Conservation (phyloP, 2,329 filamentous ascomycete species). For the Thelonectria discophora region DNA sequence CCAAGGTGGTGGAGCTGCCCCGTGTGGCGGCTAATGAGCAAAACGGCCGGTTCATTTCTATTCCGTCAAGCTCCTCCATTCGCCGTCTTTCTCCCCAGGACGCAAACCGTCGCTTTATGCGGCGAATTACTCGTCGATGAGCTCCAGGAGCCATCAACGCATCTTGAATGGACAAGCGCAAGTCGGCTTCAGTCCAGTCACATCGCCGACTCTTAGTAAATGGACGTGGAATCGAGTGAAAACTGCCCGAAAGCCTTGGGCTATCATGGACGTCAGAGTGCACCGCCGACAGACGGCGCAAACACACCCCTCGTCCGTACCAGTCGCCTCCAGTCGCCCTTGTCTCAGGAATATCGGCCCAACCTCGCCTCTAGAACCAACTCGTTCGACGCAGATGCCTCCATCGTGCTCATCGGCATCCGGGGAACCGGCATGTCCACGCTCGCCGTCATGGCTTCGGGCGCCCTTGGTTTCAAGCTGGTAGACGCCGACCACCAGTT, state of each 20-base stretch:
- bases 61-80: not conserved
- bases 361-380: not conserved
- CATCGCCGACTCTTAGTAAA: constrained; percentile 5
- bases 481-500: constrained; percentile 69
- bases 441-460: constrained; percentile 65
- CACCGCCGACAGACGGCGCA: not conserved
- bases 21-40: not conserved
- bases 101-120: not conserved
- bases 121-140: not conserved
- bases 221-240: not conserved
- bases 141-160: not conserved
- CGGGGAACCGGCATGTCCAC: constrained; percentile 71
- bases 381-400: constrained; percentile 14
- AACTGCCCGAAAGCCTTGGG: not conserved
- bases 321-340: constrained; percentile 7
- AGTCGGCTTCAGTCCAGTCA: not conserved
- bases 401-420: constrained; percentile 45
- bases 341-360: constrained; percentile 5
- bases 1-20: too few relatives aligned
- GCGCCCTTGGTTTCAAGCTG: constrained; percentile 58
- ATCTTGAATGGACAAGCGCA: not conserved
- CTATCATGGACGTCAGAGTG: not conserved
- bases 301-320: constrained; percentile 3
- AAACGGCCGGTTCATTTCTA: constrained; percentile 16
- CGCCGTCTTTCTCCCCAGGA: not conserved